Evolutionary conservation across 1,284 basidiomycete species (phyloP).

Genomic region (Cutaneotrichosporon sp.): DNA sequence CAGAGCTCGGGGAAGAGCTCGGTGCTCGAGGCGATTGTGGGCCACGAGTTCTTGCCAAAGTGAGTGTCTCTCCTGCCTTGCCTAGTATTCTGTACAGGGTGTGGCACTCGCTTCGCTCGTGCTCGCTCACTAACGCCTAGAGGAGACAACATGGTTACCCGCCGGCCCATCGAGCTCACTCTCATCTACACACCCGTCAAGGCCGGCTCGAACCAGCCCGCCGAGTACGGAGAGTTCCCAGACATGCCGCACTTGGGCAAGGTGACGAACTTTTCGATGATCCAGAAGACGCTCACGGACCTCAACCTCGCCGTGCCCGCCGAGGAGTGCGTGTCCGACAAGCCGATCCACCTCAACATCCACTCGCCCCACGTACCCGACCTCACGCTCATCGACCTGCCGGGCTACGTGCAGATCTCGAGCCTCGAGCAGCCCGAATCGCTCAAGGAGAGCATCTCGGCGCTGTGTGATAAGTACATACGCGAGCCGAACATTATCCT

Average conservation of each 20-base stretch:
- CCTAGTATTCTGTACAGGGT: neutral
- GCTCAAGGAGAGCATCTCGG: constrained; percentile 87
- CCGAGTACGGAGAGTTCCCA: constrained; percentile 93
- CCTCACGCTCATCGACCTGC: constrained; percentile 93
- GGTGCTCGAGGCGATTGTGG: constrained; percentile 95
- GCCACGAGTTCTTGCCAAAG: constrained; percentile 98
- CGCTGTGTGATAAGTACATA: constrained; percentile 93
- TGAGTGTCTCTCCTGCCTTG: constrained; percentile 52
- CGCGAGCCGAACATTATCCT: constrained; percentile 96
- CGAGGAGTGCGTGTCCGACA: constrained; percentile 84
- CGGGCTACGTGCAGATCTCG: constrained; percentile 93
- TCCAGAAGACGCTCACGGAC: constrained; percentile 90
- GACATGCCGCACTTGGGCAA: constrained; percentile 67
- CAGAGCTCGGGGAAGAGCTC: constrained; percentile 98
- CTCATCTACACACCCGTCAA: constrained; percentile 80
- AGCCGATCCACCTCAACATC: constrained; percentile 94
- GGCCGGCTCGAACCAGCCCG: constrained; percentile 58
- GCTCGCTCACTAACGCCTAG: constrained; percentile 54
- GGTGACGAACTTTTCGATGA: constrained; percentile 82
- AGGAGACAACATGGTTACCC: constrained; percentile 99
- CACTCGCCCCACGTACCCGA: constrained; percentile 95
- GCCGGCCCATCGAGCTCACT: constrained; percentile 94
- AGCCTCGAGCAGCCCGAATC: constrained; percentile 94
- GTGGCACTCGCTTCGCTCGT: constrained; percentile 4
- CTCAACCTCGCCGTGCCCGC: constrained; percentile 90